phyloP scores from a whole-genome alignment of 1,139 yeast species.

The Candida sp. region DNA sequence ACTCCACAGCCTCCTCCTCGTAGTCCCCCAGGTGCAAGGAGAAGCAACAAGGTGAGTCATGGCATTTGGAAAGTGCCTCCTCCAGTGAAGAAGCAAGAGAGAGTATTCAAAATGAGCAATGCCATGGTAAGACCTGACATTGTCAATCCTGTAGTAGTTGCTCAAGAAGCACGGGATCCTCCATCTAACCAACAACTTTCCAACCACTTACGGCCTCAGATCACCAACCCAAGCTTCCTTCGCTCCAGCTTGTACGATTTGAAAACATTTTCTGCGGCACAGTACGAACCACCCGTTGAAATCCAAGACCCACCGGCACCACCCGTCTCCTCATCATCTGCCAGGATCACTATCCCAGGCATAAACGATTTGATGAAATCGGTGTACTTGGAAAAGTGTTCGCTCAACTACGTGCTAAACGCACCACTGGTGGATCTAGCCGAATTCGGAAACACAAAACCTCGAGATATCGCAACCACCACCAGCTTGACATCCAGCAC shows the following conservation, averaged over 20 bases:
- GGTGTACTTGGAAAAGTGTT: conserved; percentile 1
- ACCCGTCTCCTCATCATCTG: background rate
- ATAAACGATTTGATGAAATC: background rate
- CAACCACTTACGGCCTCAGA: too few species aligned
- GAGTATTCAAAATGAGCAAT: too few species aligned
- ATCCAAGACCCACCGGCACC: background rate
- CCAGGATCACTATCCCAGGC: background rate
- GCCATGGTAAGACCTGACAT: too few species aligned
- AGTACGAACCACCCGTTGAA: background rate
- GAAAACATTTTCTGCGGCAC: conserved; percentile 9
- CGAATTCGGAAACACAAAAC: too few species aligned
- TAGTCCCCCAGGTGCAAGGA: background rate
- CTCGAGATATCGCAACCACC: background rate
- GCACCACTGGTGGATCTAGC: background rate
- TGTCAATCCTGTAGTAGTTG: too few species aligned
- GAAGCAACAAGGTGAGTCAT: background rate
- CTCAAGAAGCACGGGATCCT: too few species aligned
- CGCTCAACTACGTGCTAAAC: background rate
- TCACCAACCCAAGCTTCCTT: too few species aligned
- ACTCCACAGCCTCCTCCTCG: conserved; percentile 7
- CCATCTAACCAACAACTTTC: too few species aligned
- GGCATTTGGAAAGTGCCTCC: background rate
- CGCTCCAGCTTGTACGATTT: background rate
- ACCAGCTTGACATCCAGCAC: background rate
- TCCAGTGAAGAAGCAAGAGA: too few species aligned